phyloP scores from a whole-genome alignment of 208 protist species.

The Acanthamoeba castellanii region DNA sequence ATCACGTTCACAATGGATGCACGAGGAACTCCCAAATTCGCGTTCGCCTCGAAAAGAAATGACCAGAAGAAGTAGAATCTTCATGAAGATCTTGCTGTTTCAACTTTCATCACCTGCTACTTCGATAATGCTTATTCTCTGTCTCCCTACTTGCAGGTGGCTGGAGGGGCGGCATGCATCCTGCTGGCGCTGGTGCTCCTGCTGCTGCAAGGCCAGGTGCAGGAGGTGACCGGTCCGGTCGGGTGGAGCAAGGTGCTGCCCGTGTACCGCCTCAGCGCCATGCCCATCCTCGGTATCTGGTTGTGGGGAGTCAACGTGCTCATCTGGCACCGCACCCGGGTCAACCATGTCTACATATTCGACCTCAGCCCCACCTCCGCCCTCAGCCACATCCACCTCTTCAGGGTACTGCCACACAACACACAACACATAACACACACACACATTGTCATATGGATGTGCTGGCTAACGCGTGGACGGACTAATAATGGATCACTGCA shows the following conservation, averaged over 20 bases:
- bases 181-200: constrained; percentile 27
- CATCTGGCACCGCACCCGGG: constrained; percentile 74
- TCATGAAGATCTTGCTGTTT: neutral
- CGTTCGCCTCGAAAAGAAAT: neutral
- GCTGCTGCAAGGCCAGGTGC: neutral
- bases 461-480: no score
- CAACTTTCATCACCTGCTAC: neutral
- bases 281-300: constrained; percentile 80
- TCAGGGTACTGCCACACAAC: neutral
- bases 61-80: neutral
- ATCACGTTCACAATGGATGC: neutral
- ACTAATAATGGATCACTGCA: neutral
- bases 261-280: constrained; percentile 22
- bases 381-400: constrained; percentile 67
- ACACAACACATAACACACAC: neutral
- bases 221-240: neutral
- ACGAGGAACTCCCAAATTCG: neutral
- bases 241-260: constrained; percentile 1
- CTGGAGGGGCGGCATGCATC: neutral
- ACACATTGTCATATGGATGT: no score
- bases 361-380: constrained; percentile 76
- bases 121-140: neutral
- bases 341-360: constrained; percentile 82
- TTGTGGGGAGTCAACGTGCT: constrained; percentile 80
- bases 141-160: neutral